Conservation (phyloP, 495 filamentous ascomycete genomes). For the Aspergillus wentii region DNA sequence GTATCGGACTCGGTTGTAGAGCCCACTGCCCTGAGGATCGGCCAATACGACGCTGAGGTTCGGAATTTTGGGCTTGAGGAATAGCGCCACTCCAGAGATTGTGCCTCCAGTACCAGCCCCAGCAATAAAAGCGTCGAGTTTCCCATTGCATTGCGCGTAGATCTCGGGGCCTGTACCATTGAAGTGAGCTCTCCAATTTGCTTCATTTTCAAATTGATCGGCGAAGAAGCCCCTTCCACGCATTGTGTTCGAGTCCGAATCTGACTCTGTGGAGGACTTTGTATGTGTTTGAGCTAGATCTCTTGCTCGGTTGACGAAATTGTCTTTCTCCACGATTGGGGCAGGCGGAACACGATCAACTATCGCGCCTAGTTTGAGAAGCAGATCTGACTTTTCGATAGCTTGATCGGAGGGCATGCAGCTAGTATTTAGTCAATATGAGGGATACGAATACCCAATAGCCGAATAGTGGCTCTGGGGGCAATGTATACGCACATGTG, state of each 20-base stretch:
- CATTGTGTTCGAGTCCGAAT: constrained; percentile 11
- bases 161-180: constrained; percentile 87
- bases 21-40: constrained; percentile 88
- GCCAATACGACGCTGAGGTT: constrained; percentile 73
- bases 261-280: constrained; percentile 31
- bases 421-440: constrained; percentile 28
- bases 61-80: constrained; percentile 66
- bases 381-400: constrained; percentile 80
- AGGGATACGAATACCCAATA: not conserved
- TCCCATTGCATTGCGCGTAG: constrained; percentile 66
- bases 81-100: constrained; percentile 78
- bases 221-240: constrained; percentile 76
- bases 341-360: constrained; percentile 87
- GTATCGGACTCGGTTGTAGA: constrained; percentile 85
- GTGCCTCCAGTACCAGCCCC: constrained; percentile 97
- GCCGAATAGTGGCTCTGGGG: not conserved
- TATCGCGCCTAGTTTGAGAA: constrained; percentile 83
- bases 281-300: constrained; percentile 69
- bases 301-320: constrained; percentile 95
- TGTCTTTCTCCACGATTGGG: constrained; percentile 81
- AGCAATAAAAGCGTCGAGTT: constrained; percentile 83
- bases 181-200: constrained; percentile 84
- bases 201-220: constrained; percentile 88
- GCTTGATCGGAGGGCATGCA: constrained; percentile 95
- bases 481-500: constrained; percentile 60